Percentiles rank a stretch among this genome's conserved stretches.
Conservation (phyloP, 345 rosid species). For the Arabidopsis suecica region DNA sequence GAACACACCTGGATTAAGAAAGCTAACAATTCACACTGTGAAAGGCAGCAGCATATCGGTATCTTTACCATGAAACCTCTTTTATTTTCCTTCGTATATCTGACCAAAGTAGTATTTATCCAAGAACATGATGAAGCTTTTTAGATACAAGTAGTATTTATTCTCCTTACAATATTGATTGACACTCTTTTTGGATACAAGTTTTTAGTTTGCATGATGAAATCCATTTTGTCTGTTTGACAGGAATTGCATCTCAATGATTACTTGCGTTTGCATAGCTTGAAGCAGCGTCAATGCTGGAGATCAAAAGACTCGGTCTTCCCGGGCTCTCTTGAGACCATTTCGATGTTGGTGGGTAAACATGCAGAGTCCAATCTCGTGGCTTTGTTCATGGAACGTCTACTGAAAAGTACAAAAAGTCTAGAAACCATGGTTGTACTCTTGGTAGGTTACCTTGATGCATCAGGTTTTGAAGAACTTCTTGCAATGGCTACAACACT, state of each 20-base stretch:
- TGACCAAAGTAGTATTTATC: neutral
- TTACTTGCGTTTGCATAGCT: slow-evolving; percentile 34
- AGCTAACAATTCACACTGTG: slow-evolving; percentile 44
- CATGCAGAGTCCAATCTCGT: slow-evolving; percentile 39
- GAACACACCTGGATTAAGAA: slow-evolving; percentile 41
- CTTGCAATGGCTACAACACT: slow-evolving; percentile 38
- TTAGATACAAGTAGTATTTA: too few relatives aligned
- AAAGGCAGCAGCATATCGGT: slow-evolving; percentile 43
- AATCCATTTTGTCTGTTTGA: neutral
- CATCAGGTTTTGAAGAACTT: slow-evolving; percentile 41
- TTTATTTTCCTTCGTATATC: slow-evolving; percentile 3
- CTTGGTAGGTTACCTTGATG: slow-evolving; percentile 42
- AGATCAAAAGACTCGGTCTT: slow-evolving; percentile 31
- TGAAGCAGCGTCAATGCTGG: slow-evolving; percentile 35
- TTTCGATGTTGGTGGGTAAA: slow-evolving; percentile 43
- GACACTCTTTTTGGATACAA: neutral
- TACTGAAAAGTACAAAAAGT: slow-evolving; percentile 34
- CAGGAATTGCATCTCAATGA: slow-evolving; percentile 41
- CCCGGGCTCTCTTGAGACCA: slow-evolving; percentile 36
- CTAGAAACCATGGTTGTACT: slow-evolving; percentile 43
- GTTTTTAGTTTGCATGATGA: neutral
- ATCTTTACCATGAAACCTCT: slow-evolving; percentile 5
- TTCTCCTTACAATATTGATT: too few relatives aligned
- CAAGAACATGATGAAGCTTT: neutral
- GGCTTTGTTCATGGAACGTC: slow-evolving; percentile 38